Conservation (phyloP, 768 basidiomycete genomes). For the Tulasnella sp. region DNA sequence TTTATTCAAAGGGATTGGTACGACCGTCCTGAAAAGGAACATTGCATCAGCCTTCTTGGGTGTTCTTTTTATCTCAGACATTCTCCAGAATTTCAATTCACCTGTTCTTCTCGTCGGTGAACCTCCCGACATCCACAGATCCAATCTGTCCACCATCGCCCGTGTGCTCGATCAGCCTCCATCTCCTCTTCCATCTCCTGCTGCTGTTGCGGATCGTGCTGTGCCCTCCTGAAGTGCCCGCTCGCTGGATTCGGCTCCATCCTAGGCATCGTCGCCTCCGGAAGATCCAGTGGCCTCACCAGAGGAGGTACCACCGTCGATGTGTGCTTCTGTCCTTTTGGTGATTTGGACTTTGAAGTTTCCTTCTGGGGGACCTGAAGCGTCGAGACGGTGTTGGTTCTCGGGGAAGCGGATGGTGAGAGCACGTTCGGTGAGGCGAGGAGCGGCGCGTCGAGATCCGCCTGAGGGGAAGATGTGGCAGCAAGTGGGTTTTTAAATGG, state of each 20-base stretch:
- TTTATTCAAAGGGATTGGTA: slow-evolving; percentile 21
- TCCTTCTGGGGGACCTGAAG: background rate
- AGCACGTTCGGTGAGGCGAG: background rate
- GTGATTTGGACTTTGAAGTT: background rate
- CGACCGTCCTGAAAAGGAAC: slow-evolving; percentile 18
- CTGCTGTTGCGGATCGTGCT: background rate
- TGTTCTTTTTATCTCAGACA: no score
- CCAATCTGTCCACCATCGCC: slow-evolving; percentile 21
- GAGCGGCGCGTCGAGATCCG: background rate
- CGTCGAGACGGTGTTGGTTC: background rate
- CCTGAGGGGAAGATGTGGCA: background rate
- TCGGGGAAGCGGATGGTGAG: slow-evolving; percentile 1
- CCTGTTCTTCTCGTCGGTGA: slow-evolving; percentile 18
- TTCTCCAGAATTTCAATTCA: no score
- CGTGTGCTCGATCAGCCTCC: slow-evolving; percentile 1
- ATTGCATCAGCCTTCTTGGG: no score
- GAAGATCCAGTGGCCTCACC: slow-evolving; percentile 10
- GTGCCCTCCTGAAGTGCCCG: slow-evolving; percentile 9
- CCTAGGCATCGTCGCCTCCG: slow-evolving; percentile 9
- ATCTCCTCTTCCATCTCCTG: slow-evolving; percentile 16
- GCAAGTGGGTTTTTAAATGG: slow-evolving; percentile 1
- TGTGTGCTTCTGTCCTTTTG: background rate
- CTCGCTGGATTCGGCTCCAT: slow-evolving; percentile 12
- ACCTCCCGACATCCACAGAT: slow-evolving; percentile 20
- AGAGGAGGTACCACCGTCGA: background rate